Evolutionary conservation across 2,329 filamentous ascomycete species (phyloP), one percentile per base, ranked within the genome.

Genomic region (Nemania diffusa): DNA sequence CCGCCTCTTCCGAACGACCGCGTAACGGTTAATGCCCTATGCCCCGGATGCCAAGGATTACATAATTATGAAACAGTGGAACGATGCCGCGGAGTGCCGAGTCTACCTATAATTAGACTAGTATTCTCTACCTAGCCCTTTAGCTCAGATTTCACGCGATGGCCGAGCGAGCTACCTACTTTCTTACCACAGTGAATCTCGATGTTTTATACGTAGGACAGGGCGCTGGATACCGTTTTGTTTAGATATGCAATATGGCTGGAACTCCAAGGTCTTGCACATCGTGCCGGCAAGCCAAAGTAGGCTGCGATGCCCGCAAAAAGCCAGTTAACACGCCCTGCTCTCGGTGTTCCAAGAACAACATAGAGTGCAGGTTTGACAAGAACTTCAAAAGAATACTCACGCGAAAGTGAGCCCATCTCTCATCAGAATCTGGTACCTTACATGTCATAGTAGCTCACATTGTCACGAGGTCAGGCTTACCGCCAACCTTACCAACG

Each of bases 331-430:
- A 66, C 15, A 57, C 60, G 42, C 59, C 67, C 1, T 69, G 67
- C 20, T 52, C 55, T 1, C 40, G 67, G 32, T 69, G 67, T 48
- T 15, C 9, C 5, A 66, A 61, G 15, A 64, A 62, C 13, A 57
- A 64, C 5, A 22, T 69, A 32, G 56, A 61, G 34, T 69, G 67
- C 40, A 64, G 60, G 46, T 67, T 69, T 26, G 67, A 67, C 27
- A 69, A 64, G 51, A 67, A 67, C 26, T 69, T 69, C 61, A 69
- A 67, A 46, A 60, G 64, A 32, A 67, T 69, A 26, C 60, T 60
- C 15, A 69, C 64, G 17, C 65, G 67, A 32, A 62, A 67, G 64
- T 69, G 26, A 62, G 64, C 67, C 48, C 46, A 20, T 5, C 13
- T 52, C 42, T 11, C 6, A 26, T n/a, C n/a, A 42, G 17, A 26